Conservation (phyloP, 495 filamentous ascomycete species). For the Neurospora sp. region DNA sequence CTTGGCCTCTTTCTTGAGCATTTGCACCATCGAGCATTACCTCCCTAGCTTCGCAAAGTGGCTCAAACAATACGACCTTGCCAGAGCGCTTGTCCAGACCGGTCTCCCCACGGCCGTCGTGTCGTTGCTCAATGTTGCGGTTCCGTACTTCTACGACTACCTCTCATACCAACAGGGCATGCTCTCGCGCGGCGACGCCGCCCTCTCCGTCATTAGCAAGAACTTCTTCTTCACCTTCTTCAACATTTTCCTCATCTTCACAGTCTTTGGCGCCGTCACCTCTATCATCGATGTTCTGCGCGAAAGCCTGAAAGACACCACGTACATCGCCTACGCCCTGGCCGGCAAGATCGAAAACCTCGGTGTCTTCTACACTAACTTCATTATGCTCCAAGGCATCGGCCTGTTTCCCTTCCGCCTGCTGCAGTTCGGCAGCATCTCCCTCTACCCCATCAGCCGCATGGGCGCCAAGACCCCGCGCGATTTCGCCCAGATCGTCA, state of each 20-base stretch:
- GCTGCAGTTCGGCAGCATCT: slow-evolving; percentile 77
- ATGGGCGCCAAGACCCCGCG: slow-evolving; percentile 79
- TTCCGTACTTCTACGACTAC: slow-evolving; percentile 92
- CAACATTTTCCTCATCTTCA: slow-evolving; percentile 95
- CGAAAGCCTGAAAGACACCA: slow-evolving; percentile 65
- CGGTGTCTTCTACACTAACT: slow-evolving; percentile 81
- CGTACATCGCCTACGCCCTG: slow-evolving; percentile 62
- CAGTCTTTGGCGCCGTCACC: slow-evolving; percentile 74
- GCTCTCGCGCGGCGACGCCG: slow-evolving; percentile 90
- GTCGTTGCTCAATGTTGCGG: slow-evolving; percentile 75
- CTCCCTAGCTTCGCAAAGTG: slow-evolving; percentile 58
- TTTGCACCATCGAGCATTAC: slow-evolving; percentile 64
- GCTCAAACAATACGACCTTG: slow-evolving; percentile 54
- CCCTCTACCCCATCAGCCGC: slow-evolving; percentile 70
- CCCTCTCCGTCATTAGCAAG: slow-evolving; percentile 90
- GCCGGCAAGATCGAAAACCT: slow-evolving; percentile 65
- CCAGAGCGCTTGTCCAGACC: slow-evolving; percentile 70
- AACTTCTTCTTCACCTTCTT: slow-evolving; percentile 99
- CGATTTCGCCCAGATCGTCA: slow-evolving; percentile 74
- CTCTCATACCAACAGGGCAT: slow-evolving; percentile 84
- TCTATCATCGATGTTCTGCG: slow-evolving; percentile 60
- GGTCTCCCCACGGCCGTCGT: slow-evolving; percentile 76
- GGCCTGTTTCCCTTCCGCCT: slow-evolving; percentile 90
- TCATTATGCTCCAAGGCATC: slow-evolving; percentile 85
- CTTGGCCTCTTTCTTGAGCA: slow-evolving; percentile 65